phyloP scores from a whole-genome alignment of 805 yeast genomes.

The Nakazawaea pomicola region DNA sequence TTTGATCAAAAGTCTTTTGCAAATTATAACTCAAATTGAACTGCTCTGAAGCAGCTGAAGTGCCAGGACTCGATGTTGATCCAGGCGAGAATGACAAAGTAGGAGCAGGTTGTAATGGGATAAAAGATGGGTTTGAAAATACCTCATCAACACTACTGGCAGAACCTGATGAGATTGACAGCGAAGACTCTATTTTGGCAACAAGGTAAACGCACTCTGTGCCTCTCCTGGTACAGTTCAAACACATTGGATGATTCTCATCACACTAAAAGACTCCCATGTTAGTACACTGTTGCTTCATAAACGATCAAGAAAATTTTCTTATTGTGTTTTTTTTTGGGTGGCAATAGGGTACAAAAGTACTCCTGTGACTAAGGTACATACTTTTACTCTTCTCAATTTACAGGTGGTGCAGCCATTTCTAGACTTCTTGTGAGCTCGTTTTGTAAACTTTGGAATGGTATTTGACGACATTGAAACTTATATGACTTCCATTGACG shows the following conservation, averaged over 20 bases:
- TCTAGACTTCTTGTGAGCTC: conserved; percentile 17
- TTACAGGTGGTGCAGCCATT: conserved; percentile 49
- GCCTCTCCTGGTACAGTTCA: conserved; percentile 39
- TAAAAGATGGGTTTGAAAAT: too few relatives aligned
- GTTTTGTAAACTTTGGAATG: conserved; percentile 10
- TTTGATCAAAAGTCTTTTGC: neutral
- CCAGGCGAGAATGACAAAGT: conserved; percentile 6
- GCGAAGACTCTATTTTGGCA: neutral
- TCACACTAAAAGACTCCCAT: conserved; percentile 28
- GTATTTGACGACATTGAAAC: neutral
- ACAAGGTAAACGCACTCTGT: conserved; percentile 34
- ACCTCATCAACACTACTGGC: too few relatives aligned
- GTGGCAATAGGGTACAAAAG: too few relatives aligned
- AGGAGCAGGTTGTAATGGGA: conserved; percentile 1
- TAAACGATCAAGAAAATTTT: too few relatives aligned
- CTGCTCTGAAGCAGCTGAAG: neutral
- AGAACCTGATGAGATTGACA: too few relatives aligned
- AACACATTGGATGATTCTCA: conserved; percentile 39
- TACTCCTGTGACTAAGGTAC: neutral
- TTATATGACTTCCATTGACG: neutral
- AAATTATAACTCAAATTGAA: neutral
- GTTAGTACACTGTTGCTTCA: too few relatives aligned
- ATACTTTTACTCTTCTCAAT: conserved; percentile 38
- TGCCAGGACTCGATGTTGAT: conserved; percentile 3
- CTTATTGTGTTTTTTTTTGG: too few relatives aligned